These are phyloP conservation scores for Cryphonectria carpinicola DNA, from an alignment of 2,329 filamentous ascomycete species.

Conservation along the genomic window DNA sequence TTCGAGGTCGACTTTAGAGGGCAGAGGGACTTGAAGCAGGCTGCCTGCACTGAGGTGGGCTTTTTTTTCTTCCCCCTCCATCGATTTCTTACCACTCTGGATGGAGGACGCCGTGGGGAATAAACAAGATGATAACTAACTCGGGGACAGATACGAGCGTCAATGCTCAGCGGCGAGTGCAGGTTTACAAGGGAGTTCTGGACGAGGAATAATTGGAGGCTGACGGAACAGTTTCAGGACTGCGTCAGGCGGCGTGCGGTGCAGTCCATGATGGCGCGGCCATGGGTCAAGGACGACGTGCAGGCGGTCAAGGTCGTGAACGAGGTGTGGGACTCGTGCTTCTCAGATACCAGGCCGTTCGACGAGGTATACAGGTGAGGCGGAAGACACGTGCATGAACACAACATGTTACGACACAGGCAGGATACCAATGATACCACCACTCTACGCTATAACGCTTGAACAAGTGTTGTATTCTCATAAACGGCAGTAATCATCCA, in stretches of 20 bases:
- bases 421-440: conserved; percentile 28
- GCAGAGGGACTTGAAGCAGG: conserved; percentile 76
- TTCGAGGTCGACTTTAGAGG: conserved; percentile 87
- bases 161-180: conserved; percentile 91
- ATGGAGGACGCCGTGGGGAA: background rate
- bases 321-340: conserved; percentile 99
- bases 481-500: conserved; percentile 14
- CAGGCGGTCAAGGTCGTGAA: conserved; percentile 90
- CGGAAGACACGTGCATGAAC: background rate
- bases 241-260: conserved; percentile 85
- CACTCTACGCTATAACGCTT: conserved; percentile 23
- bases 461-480: conserved; percentile 21
- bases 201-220: conserved; percentile 79
- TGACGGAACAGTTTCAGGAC: conserved; percentile 92
- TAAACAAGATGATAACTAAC: conserved; percentile 26
- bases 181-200: conserved; percentile 87
- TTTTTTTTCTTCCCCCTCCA: conserved; percentile 1
- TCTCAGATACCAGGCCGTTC: conserved; percentile 90
- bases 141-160: conserved; percentile 76
- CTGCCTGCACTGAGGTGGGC: conserved; percentile 87
- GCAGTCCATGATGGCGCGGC: conserved; percentile 76
- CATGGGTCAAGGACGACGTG: conserved; percentile 80
- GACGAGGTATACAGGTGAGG: conserved; percentile 88
- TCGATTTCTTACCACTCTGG: conserved; percentile 2
- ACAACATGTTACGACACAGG: background rate